Base-by-base conservation (phyloP, 192 early-diverging fungal species). In the Geranomyces michiganensis region DNA sequence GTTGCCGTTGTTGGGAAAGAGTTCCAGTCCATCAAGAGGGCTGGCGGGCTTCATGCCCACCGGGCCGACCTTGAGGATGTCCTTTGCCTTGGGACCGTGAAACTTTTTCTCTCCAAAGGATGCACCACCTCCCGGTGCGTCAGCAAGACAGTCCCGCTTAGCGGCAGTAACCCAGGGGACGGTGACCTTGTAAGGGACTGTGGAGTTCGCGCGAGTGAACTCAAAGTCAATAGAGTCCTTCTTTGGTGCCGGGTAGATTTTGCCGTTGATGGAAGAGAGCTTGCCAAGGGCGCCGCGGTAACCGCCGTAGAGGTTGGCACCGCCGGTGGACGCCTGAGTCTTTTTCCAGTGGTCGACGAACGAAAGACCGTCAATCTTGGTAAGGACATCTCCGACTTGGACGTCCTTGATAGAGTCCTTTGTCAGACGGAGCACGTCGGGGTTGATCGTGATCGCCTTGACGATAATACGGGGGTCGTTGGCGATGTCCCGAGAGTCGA, bases 111-210 rank as follows among this genome's bases (percentile, higher is more conserved):
- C 27, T 7, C 22, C 27, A 27, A 32, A 32, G 1, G 58, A 7
- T 27, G 7, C 3, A 32, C 58, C 58, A 29, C 58, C 58, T 1
- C 2, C 1, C 4, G 58, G 58, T 4, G 62, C 62, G 21, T 65
- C 62, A 31, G 48, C 65, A 56, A 63, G 15, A 46, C 53, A 49
- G 27, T 24, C 66, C n/a, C 29, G n/a, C 13, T 74, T 56, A 7
- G 49, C 36, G 44, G 27, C 41, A 4, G 65, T 45, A 41, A 68
- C n/a, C 66, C 66, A 68, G 1, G 66, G 72, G 15, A 74, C 31
- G 36, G 56, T 45, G 27, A 55, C 72, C 13, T 31, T 22, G 65
- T 46, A 74, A 8, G 29, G 61, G 8, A 7, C 14, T 22, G 62
- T 49, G 56, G 56, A 27, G 7, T 27, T 60, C 24, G 19, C 13